phyloP scores from a whole-genome alignment of 495 filamentous ascomycete genomes.

The Pyrenula massariospora region DNA sequence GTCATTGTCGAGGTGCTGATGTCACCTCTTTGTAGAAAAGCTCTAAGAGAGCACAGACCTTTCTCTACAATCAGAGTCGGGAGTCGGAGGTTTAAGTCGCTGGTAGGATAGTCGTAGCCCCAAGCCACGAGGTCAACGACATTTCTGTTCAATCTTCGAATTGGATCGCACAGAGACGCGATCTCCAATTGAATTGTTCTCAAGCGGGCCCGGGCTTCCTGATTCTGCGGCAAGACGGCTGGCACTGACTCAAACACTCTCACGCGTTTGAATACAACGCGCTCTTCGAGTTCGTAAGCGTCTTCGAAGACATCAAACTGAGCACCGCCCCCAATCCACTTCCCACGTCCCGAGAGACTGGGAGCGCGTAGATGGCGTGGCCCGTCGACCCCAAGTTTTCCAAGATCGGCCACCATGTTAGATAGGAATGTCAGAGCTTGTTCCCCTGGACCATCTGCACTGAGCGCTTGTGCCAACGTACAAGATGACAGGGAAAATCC shows the following conservation, averaged over 20 bases:
- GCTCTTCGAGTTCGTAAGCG: background rate
- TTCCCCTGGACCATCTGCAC: too few relatives aligned
- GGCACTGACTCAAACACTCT: background rate
- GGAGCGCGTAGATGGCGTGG: background rate
- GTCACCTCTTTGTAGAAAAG: constrained; percentile 4
- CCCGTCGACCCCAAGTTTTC: background rate
- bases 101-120: constrained; percentile 13
- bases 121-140: constrained; percentile 12
- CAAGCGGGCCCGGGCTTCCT: background rate
- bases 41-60: constrained; percentile 8
- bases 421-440: background rate
- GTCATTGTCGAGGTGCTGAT: background rate
- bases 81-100: constrained; percentile 6
- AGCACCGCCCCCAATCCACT: background rate
- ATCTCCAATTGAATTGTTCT: background rate
- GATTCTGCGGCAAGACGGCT: background rate
- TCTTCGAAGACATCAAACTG: background rate
- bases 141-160: constrained; percentile 7
- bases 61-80: constrained; percentile 13
- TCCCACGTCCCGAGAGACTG: background rate
- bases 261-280: background rate
- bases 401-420: background rate
- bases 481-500: too few relatives aligned
- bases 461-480: too few relatives aligned
- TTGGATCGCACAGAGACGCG: constrained; percentile 6